Conservation (phyloP, 2,329 filamentous ascomycete species). For the Emericellopsis atlantica region DNA sequence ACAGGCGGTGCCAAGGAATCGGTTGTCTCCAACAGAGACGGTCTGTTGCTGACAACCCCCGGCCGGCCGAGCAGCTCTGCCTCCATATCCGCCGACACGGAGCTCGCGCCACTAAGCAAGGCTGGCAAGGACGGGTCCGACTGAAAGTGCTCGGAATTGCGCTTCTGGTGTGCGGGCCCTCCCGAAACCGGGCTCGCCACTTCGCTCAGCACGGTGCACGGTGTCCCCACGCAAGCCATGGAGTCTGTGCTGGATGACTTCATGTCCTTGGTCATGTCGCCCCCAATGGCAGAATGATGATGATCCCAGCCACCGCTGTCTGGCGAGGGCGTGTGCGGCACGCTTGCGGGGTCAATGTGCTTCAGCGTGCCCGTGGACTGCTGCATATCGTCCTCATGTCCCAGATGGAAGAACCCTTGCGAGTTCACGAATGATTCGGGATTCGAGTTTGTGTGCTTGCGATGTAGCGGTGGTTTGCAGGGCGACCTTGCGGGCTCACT, state of each 20-base stretch:
- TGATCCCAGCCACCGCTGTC: constrained; percentile 24
- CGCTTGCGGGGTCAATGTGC: constrained; percentile 3
- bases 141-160: constrained; percentile 38
- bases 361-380: constrained; percentile 1
- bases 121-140: constrained; percentile 54
- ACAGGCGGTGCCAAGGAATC: constrained; percentile 43
- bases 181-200: constrained; percentile 31
- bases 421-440: constrained; percentile 21
- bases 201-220: constrained; percentile 42
- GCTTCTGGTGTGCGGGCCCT: constrained; percentile 19
- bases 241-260: constrained; percentile 41
- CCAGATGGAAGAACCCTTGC: not conserved
- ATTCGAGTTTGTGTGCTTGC: constrained; percentile 27
- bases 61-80: constrained; percentile 43
- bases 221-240: constrained; percentile 32
- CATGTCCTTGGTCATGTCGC: constrained; percentile 27
- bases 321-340: constrained; percentile 27
- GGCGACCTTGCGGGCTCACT: not conserved
- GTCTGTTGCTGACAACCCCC: constrained; percentile 26
- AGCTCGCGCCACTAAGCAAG: constrained; percentile 50
- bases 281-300: constrained; percentile 20
- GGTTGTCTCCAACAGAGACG: constrained; percentile 34
- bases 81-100: constrained; percentile 49
- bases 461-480: not conserved
- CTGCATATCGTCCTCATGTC: constrained; percentile 1